Evolutionary conservation across 306 rosid genomes (phyloP).

Genomic region (Boehmeria nivea): DNA sequence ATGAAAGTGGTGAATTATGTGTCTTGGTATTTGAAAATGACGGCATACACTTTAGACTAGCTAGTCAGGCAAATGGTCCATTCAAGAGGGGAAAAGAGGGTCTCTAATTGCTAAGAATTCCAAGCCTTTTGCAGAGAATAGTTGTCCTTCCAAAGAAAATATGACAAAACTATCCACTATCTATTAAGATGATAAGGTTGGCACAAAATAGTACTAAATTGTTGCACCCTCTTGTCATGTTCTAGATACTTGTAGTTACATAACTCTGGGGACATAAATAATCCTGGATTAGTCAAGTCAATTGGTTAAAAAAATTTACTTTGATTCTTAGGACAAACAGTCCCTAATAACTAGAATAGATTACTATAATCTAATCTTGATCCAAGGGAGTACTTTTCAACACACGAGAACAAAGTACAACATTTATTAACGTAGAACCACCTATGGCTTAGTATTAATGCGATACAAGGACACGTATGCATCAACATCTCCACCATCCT

Average conservation of each 20-base stretch:
- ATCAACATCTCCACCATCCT: constrained; percentile 4
- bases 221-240: too few species aligned
- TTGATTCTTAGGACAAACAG: too few species aligned
- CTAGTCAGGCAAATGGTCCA: constrained; percentile 1
- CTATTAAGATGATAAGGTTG: not conserved
- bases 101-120: not conserved
- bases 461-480: not conserved
- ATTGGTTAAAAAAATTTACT: too few species aligned
- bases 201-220: not conserved
- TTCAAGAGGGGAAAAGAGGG: not conserved
- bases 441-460: not conserved
- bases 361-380: not conserved
- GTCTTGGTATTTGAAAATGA: too few species aligned
- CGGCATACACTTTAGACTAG: too few species aligned
- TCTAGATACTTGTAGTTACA: too few species aligned
- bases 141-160: not conserved
- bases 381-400: not conserved
- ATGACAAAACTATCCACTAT: not conserved
- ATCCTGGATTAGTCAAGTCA: too few species aligned
- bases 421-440: not conserved
- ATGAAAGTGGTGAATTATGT: too few species aligned
- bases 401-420: not conserved
- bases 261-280: too few species aligned
- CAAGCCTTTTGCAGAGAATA: not conserved
- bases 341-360: too few species aligned